These are phyloP conservation scores for Rutidosis leptorrhynchoides DNA, from an alignment of 129 eudicot genomes.

Conservation along the genomic window DNA sequence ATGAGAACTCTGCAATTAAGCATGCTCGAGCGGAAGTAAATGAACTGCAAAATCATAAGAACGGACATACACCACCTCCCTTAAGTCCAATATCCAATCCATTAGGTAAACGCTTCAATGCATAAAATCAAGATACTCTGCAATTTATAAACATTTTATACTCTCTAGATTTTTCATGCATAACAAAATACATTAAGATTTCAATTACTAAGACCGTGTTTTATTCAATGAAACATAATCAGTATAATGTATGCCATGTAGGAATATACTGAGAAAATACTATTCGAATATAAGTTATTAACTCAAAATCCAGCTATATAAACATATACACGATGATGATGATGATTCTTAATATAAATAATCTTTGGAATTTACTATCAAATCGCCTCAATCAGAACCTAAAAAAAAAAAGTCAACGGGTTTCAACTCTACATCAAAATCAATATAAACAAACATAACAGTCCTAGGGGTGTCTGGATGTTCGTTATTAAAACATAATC, in stretches of 20 bases:
- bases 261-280: not conserved
- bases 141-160: not conserved
- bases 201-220: not conserved
- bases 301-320: not conserved
- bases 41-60: not conserved
- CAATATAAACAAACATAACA: not conserved
- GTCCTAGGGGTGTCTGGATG: not conserved
- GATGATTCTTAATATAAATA: no score
- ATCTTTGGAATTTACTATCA: no score
- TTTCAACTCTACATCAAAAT: constrained; percentile 2
- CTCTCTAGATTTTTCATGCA: not conserved
- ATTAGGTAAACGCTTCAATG: not conserved
- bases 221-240: constrained; percentile 9
- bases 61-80: not conserved
- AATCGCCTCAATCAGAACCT: constrained; percentile 20
- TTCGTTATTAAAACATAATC: not conserved
- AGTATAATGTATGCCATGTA: not conserved
- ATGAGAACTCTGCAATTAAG: no score
- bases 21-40: no score
- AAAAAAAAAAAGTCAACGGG: constrained; percentile 3
- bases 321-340: no score
- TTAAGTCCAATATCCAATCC: not conserved
- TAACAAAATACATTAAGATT: not conserved
- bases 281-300: no score
- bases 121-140: constrained; percentile 20